Evolutionary conservation across 371 early-diverging fungal species (phyloP), one percentile per base, ranked within the genome.

Genomic region (Rozella allomycis): DNA sequence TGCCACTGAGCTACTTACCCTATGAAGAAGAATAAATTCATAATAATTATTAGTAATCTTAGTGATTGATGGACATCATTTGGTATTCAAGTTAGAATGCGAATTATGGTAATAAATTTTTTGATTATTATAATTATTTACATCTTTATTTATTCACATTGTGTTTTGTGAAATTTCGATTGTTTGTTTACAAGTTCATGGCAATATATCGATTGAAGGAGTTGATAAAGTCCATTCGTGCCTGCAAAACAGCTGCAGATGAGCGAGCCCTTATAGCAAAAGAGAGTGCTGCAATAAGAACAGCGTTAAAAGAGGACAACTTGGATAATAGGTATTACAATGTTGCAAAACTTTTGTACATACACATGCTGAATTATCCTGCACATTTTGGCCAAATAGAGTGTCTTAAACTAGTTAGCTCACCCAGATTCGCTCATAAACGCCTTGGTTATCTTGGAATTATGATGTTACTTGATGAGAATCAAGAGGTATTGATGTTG

Each of bases 321-420:
- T 55, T 12, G 25, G 86, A 82, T 26, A 63, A 68, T 16, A 62
- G 87, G 21, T 74, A 82, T 45, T 62, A 74, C 44, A 90, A 88
- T 48, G 78, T 94, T 28, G 75, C 83, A 26, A 94, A 94, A 53
- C 60, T 94, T 39, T 58, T 94, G 5, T 94, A 90, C 45, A 87
- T 94, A 38, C 85, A 88, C 47, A 80, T 94, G 86, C 71, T 94
- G 26, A 90, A 93, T 17, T 87, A 87, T 45, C 87, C 93, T 20
- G 87, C 90, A 25, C 91, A 90, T 47, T 94, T 90, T 50, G 96
- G 96, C 11, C 91, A 94, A 60, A 85, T 94, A 43, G 93, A 94
- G 49, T 94, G 90, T 46, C 54, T 94, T 26, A 94, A 94, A 52
- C 54, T 94, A 58, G 93, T 82, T 1, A 91, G 90, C 17, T 78